Evolutionary conservation across 805 yeast genomes (phyloP), one percentile per base, ranked within the genome.

Genomic region (Candida insectorum): DNA sequence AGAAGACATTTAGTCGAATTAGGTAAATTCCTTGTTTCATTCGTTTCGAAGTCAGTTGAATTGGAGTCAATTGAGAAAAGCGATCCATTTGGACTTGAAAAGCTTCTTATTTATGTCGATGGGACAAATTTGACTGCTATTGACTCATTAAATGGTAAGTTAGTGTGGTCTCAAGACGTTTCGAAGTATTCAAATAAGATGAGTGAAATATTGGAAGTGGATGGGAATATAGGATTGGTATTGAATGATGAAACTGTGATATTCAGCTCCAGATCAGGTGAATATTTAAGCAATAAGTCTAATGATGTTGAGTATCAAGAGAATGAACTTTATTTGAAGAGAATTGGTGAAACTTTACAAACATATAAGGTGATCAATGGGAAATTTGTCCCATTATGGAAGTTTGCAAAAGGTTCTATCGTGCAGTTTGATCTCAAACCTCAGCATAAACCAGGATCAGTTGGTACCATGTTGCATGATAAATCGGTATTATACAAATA

Each of bases 401-500:
- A 39, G 20, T 60, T 61, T 33, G 10, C 33, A 49, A 34, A 31
- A 28, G 25, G 41, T 51, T 10, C 26, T 30, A 36, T 38, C 12
- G 19, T 60, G 1, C 31, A 39, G 4, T 46, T 55, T 14, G n/a
- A n/a, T n/a, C n/a, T n/a, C n/a, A 27, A 45, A 15, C 8, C 11
- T 8, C 18, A 15, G 9, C 31, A 43, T 5, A 56, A 51, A 27
- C 57, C 60, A 5, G 30, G 49, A 22, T 80, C 81, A 10, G 53
- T 81, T 30, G 97, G 95, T 6, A 69, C 75, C 16, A 75, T 83
- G 0, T 59, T 84, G 18, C 80, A 81, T 14, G 79, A 83, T 45
- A 73, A 86, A 51, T 67, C 80, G 1, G 91, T 86, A 1, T 59
- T 87, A 24, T 87, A 89, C 73, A 93, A 91, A 57, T 89, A 83